These are phyloP conservation scores for Aspergillus brasiliensis DNA, from an alignment of 2,329 filamentous ascomycete genomes.

Conservation along the genomic window DNA sequence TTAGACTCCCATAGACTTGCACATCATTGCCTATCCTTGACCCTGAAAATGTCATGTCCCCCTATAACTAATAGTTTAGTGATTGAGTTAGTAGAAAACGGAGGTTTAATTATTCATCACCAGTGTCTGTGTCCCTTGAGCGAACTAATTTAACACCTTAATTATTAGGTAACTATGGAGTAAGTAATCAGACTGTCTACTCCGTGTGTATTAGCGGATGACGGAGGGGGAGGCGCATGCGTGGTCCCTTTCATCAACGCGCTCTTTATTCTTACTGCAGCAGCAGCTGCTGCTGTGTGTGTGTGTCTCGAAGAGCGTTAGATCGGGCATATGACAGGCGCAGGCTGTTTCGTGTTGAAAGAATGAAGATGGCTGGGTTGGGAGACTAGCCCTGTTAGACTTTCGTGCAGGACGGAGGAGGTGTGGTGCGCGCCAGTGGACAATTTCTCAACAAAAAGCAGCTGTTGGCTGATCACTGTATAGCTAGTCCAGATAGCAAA, in stretches of 20 bases:
- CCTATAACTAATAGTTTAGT: background rate
- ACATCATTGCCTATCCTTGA: slow-evolving; percentile 4
- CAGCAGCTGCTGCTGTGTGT: no score
- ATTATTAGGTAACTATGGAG: no score
- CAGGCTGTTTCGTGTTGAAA: background rate
- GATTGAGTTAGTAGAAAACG: background rate
- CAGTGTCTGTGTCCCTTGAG: background rate
- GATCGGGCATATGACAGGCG: slow-evolving; percentile 2
- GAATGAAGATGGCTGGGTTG: background rate
- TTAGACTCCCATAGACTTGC: slow-evolving; percentile 10
- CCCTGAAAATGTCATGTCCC: background rate
- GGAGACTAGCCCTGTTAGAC: background rate
- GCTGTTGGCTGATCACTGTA: slow-evolving; percentile 15
- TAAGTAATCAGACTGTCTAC: no score
- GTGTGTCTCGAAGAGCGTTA: background rate
- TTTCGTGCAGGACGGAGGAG: background rate
- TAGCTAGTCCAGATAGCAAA: background rate
- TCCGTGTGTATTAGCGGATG: no score
- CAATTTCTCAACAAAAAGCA: background rate
- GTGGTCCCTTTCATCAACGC: background rate
- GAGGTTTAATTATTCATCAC: background rate
- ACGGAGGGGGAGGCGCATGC: background rate
- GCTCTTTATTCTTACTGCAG: no score
- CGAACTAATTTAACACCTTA: background rate
- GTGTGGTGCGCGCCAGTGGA: background rate